Evolutionary conservation across 108 stramenopile genomes (phyloP).

Genomic region (Fistulifera solaris): DNA sequence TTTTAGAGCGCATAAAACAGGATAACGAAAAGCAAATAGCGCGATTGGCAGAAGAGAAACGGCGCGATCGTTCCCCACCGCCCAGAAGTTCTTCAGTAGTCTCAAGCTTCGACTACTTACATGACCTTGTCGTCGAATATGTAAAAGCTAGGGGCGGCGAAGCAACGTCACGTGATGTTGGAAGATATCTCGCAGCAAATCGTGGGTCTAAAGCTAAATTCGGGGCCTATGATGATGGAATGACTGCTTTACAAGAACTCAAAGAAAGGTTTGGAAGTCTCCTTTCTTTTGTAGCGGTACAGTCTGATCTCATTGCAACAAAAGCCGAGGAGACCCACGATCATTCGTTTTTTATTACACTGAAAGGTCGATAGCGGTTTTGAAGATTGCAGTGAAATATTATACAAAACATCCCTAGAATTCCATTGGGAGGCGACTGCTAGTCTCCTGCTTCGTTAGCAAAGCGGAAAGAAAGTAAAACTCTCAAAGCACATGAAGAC

Average conservation of each 20-base stretch:
- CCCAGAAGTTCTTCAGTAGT: slow-evolving; percentile 4
- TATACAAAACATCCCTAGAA: no score
- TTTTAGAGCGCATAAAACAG: slow-evolving; percentile 42
- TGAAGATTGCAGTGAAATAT: no score
- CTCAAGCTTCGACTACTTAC: slow-evolving; percentile 23
- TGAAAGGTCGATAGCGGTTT: no score
- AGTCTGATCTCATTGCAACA: slow-evolving; percentile 2
- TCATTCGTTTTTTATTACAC: no score
- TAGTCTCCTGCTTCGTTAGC: no score
- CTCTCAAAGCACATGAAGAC: no score
- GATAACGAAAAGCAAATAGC: slow-evolving; percentile 18
- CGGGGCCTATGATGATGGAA: neutral
- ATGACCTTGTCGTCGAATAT: slow-evolving; percentile 49
- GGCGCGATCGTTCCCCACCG: neutral
- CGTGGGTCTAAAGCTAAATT: slow-evolving; percentile 8
- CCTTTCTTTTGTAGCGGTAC: slow-evolving; percentile 8
- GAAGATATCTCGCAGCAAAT: slow-evolving; percentile 46
- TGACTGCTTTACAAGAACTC: slow-evolving; percentile 25
- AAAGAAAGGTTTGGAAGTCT: slow-evolving; percentile 21
- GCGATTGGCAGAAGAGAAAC: neutral
- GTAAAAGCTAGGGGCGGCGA: slow-evolving; percentile 53
- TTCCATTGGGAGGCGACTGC: no score
- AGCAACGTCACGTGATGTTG: slow-evolving; percentile 64
- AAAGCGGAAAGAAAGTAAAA: no score
- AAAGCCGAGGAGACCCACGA: neutral